Percentiles rank a stretch among this genome's conserved stretches.
Evolutionary conservation across 2,329 filamentous ascomycete species (phyloP).

Genomic region (Aspergillus piperis): DNA sequence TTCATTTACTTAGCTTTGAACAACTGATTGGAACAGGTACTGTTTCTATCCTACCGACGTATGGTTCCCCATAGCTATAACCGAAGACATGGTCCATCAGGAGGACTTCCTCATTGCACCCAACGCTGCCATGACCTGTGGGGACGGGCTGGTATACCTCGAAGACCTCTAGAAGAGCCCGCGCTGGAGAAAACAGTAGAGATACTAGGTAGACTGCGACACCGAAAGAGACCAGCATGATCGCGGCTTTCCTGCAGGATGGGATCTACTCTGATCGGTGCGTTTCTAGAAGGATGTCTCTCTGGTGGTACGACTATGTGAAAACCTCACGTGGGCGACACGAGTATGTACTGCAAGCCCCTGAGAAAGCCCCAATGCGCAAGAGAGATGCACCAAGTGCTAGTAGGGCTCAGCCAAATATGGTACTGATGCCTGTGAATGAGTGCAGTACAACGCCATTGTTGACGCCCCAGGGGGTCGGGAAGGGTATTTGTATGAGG

Average conservation of each 20-base stretch:
- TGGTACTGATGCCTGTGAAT: neutral
- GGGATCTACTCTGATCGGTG: neutral
- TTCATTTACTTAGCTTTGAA: neutral
- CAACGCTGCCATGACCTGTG: constrained; percentile 32
- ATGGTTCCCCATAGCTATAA: constrained; percentile 72
- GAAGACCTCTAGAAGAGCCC: constrained; percentile 61
- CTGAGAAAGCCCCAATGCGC: neutral
- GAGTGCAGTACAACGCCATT: neutral
- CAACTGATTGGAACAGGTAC: neutral
- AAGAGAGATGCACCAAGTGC: neutral
- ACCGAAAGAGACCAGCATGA: constrained; percentile 4
- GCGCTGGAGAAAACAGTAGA: constrained; percentile 1
- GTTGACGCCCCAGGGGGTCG: neutral
- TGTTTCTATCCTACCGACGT: constrained; percentile 59
- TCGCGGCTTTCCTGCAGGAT: neutral
- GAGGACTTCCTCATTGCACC: constrained; percentile 44
- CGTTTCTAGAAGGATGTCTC: neutral
- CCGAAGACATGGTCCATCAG: constrained; percentile 73
- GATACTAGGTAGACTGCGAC: constrained; percentile 5
- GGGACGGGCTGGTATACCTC: constrained; percentile 68
- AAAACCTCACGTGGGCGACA: neutral
- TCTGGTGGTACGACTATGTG: neutral
- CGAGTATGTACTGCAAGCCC: neutral
- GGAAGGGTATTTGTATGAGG: neutral
- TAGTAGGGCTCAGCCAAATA: neutral